Conservation (phyloP, 1,284 basidiomycete species). For the Ceratobasidium sp. region DNA sequence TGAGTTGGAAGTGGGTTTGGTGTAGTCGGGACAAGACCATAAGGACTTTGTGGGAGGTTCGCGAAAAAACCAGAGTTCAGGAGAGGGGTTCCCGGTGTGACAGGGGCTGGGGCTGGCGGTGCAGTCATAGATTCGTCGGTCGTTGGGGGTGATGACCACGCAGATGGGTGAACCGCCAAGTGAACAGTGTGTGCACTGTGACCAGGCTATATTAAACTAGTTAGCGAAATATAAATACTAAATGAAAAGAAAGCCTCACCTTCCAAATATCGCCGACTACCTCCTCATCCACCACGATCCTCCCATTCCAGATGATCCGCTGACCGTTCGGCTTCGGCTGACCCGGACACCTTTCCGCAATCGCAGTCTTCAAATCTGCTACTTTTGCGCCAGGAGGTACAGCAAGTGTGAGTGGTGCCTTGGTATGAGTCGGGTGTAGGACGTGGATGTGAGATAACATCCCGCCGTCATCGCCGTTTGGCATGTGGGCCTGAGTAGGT, state of each 20-base stretch:
- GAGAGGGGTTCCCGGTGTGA: slow-evolving; percentile 9
- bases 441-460: slow-evolving; percentile 32
- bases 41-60: slow-evolving; percentile 10
- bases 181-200: slow-evolving; percentile 75
- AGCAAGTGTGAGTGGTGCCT: slow-evolving; percentile 50
- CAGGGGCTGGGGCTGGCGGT: slow-evolving; percentile 17
- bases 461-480: slow-evolving; percentile 9
- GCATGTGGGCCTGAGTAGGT: background rate
- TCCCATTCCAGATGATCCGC: slow-evolving; percentile 79
- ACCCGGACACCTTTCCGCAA: slow-evolving; percentile 73
- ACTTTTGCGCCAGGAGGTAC: slow-evolving; percentile 68
- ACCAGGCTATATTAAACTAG: slow-evolving; percentile 61
- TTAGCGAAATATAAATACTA: slow-evolving; percentile 42
- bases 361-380: slow-evolving; percentile 76
- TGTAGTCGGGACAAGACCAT: background rate
- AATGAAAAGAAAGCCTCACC: slow-evolving; percentile 60
- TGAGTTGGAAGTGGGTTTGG: slow-evolving; percentile 26
- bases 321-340: slow-evolving; percentile 76
- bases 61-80: background rate
- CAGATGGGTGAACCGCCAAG: slow-evolving; percentile 80
- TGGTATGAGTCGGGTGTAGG: slow-evolving; percentile 29
- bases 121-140: slow-evolving; percentile 51
- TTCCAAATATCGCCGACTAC: slow-evolving; percentile 77
- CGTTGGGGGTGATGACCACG: slow-evolving; percentile 73
- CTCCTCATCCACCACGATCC: slow-evolving; percentile 75